A percentile compares a stretch with the other conserved stretches of the same genome.
phyloP scores from a whole-genome alignment of 164 flowering plant genomes.

The grape (Vitis vinifera) region ASM3070453v1 NC_081815.1:6357001-6357500 shows the following conservation, averaged over 20 bases:
- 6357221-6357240: not conserved
- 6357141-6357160: no score
- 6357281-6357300: conserved; percentile 33
- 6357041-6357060: no score
- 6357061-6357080: no score
- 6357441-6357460: conserved; percentile 6
- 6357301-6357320: conserved; percentile 32
- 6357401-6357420: conserved; percentile 34
- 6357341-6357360: conserved; percentile 26
- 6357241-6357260: conserved; percentile 2
- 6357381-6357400: conserved; percentile 20
- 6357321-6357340: conserved; percentile 39
- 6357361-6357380: not conserved
- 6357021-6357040: no score
- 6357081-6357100: no score
- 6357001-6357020: no score
- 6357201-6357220: not conserved
- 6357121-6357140: no score
- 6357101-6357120: no score
- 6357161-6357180: no score
- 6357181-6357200: no score
- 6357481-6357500: conserved; percentile 12
- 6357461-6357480: conserved; percentile 31
- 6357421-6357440: not conserved
- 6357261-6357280: conserved; percentile 2